Evolutionary conservation across 1,284 basidiomycete species (phyloP), one percentile per base, ranked within the genome.

Genomic region (Sphaerobolus stellatus): DNA sequence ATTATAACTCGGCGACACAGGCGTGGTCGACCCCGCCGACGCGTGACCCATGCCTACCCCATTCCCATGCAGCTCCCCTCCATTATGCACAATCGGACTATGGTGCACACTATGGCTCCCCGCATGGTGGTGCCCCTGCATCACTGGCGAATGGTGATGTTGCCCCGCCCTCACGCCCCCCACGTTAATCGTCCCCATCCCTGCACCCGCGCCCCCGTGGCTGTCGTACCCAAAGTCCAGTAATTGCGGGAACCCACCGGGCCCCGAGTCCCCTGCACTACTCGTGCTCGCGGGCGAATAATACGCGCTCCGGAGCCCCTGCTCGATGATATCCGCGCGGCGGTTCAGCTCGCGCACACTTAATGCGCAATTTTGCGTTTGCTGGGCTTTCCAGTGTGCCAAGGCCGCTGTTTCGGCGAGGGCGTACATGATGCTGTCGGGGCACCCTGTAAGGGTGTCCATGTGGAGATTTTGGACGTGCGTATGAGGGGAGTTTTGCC

Each of bases 351-450:
- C 87, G 56, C 82, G 80, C 64, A 80, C 75, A 69, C 86, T 90
- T 57, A 91, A 72, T 33, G 79, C 78, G 28, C 82, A 81, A 56
- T 80, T 81, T 40, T 74, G 77, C 57, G 75, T 70, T 34, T 58
- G 84, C 57, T 73, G 72, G 24, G 73, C 68, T 68, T 90, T 90
- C 90, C 90, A 92, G 61, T 83, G 79, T 11, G 86, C 81, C n/a
- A 93, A 77, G 2, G 79, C 78, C 11, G 85, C 82, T 14, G 82
- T 80, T 65, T 91, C 88, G 18, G 84, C 88, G 50, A 92, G 78
- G 27, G 83, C 86, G 52, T 92, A 79, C 62, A 92, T 70, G 24
- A 84, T 83, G 59, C 82, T 82, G 64, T 90, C 85, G 2, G 88
- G 84, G 71, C 88, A 90, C 22, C 88, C 89, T 31, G 81, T 84